Evolutionary conservation across 129 eudicot genomes (phyloP).

Genomic region (Tanacetum coccineum): DNA sequence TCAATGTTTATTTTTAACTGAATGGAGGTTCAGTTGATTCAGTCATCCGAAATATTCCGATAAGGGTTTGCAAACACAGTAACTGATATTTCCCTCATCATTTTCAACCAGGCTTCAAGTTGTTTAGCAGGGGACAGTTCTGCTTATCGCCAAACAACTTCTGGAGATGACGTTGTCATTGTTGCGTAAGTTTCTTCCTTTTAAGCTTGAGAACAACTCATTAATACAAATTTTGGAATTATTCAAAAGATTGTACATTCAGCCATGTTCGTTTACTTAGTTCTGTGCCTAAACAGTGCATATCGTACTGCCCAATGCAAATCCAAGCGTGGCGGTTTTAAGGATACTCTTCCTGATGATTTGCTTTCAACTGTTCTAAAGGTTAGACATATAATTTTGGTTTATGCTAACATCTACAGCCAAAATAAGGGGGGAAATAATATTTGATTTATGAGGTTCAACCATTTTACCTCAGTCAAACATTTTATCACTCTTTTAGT

Average conservation of each 20-base stretch:
- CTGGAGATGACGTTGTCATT: slow-evolving; percentile 86
- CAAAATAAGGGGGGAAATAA: not conserved
- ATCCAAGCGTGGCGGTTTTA: slow-evolving; percentile 86
- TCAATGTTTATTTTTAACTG: no score
- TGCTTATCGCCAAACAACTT: slow-evolving; percentile 47
- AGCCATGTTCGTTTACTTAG: not conserved
- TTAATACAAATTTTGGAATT: not conserved
- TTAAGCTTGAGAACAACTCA: not conserved
- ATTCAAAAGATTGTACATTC: not conserved
- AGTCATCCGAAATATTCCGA: no score
- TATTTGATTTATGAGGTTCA: not conserved
- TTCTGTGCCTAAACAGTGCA: slow-evolving; percentile 53
- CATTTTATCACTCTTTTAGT: not conserved
- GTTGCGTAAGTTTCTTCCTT: slow-evolving; percentile 70
- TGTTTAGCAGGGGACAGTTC: slow-evolving; percentile 70
- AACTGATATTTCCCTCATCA: slow-evolving; percentile 4
- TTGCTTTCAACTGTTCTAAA: slow-evolving; percentile 83
- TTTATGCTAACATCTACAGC: not conserved
- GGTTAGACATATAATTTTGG: slow-evolving; percentile 37
- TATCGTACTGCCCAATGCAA: slow-evolving; percentile 87
- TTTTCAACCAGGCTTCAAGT: slow-evolving; percentile 47
- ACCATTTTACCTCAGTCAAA: not conserved
- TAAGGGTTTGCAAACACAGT: not conserved
- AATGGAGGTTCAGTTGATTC: no score
- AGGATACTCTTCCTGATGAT: slow-evolving; percentile 94